These are phyloP conservation scores for Cetradonia linearis DNA, from an alignment of 495 filamentous ascomycete species.

Conservation along the genomic window DNA sequence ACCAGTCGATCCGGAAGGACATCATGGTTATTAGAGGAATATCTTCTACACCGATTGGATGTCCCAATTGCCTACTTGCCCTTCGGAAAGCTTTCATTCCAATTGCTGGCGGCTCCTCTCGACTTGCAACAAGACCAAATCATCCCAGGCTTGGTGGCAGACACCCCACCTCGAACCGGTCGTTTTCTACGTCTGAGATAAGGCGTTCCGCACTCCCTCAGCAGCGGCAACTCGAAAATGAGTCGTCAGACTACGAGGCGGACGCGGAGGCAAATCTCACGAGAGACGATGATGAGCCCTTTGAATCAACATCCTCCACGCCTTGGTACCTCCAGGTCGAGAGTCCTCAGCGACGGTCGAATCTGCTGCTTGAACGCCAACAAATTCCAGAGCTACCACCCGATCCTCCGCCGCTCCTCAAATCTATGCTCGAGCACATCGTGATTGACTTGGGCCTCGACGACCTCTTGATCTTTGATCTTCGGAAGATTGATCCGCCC, in stretches of 20 bases:
- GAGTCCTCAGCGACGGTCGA: conserved; percentile 31
- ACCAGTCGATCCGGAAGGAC: not conserved
- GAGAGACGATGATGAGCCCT: not conserved
- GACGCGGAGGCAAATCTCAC: not conserved
- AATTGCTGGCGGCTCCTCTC: conserved; percentile 9
- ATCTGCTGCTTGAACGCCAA: conserved; percentile 48
- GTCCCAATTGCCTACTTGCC: conserved; percentile 17
- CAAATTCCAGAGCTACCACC: conserved; percentile 67
- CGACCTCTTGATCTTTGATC: conserved; percentile 63
- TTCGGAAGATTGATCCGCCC: conserved; percentile 74
- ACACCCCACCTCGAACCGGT: not conserved
- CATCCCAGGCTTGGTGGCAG: not conserved
- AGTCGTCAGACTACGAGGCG: not conserved
- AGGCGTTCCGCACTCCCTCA: conserved; percentile 7
- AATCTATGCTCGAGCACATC: conserved; percentile 62
- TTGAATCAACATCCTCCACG: conserved; percentile 17
- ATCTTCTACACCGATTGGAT: conserved; percentile 1
- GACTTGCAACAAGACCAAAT: not conserved
- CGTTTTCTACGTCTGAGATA: not conserved
- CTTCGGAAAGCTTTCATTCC: conserved; percentile 18
- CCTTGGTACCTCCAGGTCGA: conserved; percentile 89
- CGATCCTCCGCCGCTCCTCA: conserved; percentile 60
- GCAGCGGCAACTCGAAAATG: conserved; percentile 5
- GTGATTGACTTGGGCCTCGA: conserved; percentile 78
- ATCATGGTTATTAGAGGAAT: not conserved